These are phyloP conservation scores for Protoeuglena noctilucae DNA, from an alignment of 139 green algal genomes.

Conservation along the genomic window DNA sequence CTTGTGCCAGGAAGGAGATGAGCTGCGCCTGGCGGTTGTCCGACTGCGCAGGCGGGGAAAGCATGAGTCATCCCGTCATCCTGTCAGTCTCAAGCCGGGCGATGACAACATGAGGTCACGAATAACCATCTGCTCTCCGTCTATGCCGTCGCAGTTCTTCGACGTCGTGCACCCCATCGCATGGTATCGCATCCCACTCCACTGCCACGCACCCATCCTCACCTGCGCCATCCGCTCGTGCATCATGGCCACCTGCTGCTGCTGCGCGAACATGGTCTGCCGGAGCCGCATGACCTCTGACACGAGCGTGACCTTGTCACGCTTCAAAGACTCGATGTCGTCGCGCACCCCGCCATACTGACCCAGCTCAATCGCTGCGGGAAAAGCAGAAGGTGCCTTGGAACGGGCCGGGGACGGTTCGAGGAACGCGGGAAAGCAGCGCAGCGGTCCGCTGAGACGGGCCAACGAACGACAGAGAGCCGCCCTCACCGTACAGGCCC, in stretches of 20 bases:
- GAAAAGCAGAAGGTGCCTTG: neutral
- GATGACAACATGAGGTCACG: no score
- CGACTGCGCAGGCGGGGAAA: no score
- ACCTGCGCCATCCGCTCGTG: neutral
- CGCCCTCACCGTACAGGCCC: constrained; percentile 10
- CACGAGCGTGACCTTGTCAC: constrained; percentile 75
- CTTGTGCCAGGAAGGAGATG: no score
- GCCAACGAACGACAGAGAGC: constrained; percentile 13
- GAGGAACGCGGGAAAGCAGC: neutral
- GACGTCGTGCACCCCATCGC: no score
- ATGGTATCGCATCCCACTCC: no score
- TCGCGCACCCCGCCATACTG: constrained; percentile 52
- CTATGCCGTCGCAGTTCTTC: no score
- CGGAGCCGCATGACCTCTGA: constrained; percentile 68
- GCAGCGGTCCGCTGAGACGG: neutral
- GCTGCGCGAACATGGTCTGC: constrained; percentile 42
- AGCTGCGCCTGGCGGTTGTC: no score
- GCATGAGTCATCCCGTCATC: no score
- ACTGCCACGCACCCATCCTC: no score
- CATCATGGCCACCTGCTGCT: neutral
- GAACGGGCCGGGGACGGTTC: neutral
- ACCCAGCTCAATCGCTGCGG: constrained; percentile 40
- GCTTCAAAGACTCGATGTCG: constrained; percentile 65
- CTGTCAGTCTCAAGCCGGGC: no score
- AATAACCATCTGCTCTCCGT: no score